Conservation (phyloP, 2,329 filamentous ascomycete species). For the Diaporthe sp. region DNA sequence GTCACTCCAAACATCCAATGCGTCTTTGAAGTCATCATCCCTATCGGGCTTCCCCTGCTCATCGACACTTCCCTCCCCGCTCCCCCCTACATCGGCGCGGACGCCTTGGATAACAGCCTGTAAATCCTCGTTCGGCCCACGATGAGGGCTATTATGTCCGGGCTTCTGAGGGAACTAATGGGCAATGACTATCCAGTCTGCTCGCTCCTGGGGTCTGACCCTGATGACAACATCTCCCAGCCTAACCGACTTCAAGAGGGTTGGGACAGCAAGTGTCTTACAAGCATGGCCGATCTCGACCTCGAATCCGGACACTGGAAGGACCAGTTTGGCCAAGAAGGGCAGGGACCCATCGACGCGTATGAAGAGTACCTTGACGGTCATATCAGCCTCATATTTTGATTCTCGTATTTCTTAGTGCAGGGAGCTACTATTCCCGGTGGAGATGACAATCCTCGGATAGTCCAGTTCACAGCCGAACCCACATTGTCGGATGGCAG, state of each 20-base stretch:
- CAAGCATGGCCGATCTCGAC: background rate
- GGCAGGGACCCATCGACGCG: background rate
- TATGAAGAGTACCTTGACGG: background rate
- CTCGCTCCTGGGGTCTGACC: background rate
- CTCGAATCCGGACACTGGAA: background rate
- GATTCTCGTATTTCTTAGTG: background rate
- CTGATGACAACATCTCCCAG: background rate
- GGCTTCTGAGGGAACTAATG: background rate
- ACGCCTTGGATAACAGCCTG: background rate
- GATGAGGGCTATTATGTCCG: background rate
- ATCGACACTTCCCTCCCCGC: background rate
- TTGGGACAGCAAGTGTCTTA: background rate
- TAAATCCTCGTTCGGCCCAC: background rate
- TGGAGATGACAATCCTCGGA: background rate
- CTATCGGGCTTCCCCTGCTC: background rate
- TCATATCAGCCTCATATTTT: background rate
- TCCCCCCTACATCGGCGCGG: background rate
- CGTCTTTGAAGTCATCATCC: background rate
- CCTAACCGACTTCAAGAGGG: background rate
- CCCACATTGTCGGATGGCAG: background rate
- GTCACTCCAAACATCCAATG: background rate
- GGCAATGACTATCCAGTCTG: background rate
- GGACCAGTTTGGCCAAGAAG: background rate
- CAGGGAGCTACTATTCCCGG: background rate
- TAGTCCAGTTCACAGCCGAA: background rate